Percentiles rank a stretch among this genome's conserved stretches.
phyloP scores from a whole-genome alignment of 129 eudicot genomes.

The Cynara cardunculus region DNA sequence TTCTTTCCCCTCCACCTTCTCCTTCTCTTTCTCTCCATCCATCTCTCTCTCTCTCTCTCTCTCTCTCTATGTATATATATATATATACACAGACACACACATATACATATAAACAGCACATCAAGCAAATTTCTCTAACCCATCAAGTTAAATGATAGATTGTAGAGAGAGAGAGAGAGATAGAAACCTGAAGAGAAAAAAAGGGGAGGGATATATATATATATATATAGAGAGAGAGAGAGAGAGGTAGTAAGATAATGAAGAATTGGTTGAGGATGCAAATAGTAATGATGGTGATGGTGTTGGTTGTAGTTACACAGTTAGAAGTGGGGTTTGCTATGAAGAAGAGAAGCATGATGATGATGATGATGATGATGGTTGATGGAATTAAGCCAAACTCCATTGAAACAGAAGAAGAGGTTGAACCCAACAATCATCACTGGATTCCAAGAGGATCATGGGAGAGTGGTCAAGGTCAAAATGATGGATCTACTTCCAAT shows the following conservation, averaged over 20 bases:
- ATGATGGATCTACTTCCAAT: slow-evolving; percentile 19
- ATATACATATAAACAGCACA: not conserved
- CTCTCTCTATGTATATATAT: not conserved
- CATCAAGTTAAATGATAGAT: not conserved
- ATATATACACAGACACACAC: too few relatives aligned
- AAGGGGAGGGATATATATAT: not conserved
- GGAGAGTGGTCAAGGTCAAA: slow-evolving; percentile 30
- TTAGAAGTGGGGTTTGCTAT: slow-evolving; percentile 20
- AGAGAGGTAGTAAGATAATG: not conserved
- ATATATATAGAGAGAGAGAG: not conserved
- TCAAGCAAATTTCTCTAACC: not conserved
- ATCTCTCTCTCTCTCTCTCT: too few relatives aligned
- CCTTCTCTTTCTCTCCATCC: too few relatives aligned
- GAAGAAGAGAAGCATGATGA: slow-evolving; percentile 28
- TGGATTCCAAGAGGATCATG: slow-evolving; percentile 44
- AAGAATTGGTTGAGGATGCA: slow-evolving; percentile 13
- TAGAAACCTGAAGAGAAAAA: not conserved
- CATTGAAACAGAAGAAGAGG: slow-evolving; percentile 13
- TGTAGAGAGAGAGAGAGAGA: not conserved
- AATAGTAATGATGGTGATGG: not conserved
- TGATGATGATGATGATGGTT: not conserved
- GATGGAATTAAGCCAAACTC: slow-evolving; percentile 5
- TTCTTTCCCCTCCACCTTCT: not conserved
- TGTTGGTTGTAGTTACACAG: slow-evolving; percentile 16
- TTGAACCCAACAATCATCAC: slow-evolving; percentile 36